Conservation (phyloP, 768 basidiomycete species). For the Collybia nuda region DNA sequence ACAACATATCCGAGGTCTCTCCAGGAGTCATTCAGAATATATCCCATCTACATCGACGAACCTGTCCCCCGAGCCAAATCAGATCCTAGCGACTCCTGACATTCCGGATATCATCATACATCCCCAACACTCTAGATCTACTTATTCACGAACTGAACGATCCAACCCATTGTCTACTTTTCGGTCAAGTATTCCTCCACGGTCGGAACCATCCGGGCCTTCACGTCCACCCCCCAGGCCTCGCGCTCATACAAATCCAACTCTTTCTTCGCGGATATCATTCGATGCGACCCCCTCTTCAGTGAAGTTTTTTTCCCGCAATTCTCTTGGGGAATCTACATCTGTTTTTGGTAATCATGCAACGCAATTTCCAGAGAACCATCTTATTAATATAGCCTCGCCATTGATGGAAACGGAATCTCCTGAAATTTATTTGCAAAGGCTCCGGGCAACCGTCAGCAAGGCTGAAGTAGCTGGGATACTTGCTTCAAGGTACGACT, state of each 20-base stretch:
- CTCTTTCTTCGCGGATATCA: slow-evolving; percentile 68
- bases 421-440: slow-evolving; percentile 64
- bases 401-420: slow-evolving; percentile 61
- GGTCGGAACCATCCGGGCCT: slow-evolving; percentile 14
- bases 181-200: background rate
- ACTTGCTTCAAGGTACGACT: slow-evolving; percentile 72
- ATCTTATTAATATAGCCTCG: background rate
- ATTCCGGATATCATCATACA: too few relatives aligned
- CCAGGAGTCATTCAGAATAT: slow-evolving; percentile 42
- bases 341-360: too few relatives aligned
- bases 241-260: slow-evolving; percentile 63
- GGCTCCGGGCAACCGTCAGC: slow-evolving; percentile 63
- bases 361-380: too few relatives aligned
- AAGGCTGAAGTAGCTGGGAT: slow-evolving; percentile 80
- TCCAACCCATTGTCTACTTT: too few relatives aligned
- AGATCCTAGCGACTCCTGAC: too few relatives aligned
- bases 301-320: slow-evolving; percentile 24
- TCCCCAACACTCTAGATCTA: too few relatives aligned
- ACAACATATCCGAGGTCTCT: slow-evolving; percentile 30
- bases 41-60: too few relatives aligned
- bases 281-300: slow-evolving; percentile 59
- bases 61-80: too few relatives aligned
- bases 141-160: too few relatives aligned
- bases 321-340: too few relatives aligned
- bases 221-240: slow-evolving; percentile 25